A percentile compares a stretch with the other conserved stretches of the same genome.
These are phyloP conservation scores for Globisporangium nagaii DNA, from an alignment of 352 stramenopile genomes.

Conservation along the genomic window DNA sequence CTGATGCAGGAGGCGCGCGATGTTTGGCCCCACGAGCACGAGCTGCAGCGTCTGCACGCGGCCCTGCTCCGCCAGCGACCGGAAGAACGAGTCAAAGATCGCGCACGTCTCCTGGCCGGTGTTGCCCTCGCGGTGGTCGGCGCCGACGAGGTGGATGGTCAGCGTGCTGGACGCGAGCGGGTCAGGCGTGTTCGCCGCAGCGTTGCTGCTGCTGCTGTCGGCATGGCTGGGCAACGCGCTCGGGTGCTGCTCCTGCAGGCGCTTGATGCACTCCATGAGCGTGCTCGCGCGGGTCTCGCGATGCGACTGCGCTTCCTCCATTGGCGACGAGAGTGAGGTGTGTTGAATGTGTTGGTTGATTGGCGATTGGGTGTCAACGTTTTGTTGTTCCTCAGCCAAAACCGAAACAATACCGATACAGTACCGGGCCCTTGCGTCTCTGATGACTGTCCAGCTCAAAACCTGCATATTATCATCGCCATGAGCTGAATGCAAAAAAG, in stretches of 20 bases:
- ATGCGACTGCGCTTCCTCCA: conserved; percentile 3
- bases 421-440: too few relatives aligned
- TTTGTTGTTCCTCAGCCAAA: too few relatives aligned
- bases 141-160: conserved; percentile 64
- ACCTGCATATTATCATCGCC: too few relatives aligned
- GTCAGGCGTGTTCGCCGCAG: neutral
- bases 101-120: conserved; percentile 42
- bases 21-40: conserved; percentile 71
- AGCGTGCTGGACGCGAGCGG: conserved; percentile 10
- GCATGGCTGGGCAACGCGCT: neutral
- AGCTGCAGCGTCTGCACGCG: conserved; percentile 35
- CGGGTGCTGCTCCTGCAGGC: conserved; percentile 11
- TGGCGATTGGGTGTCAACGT: too few relatives aligned
- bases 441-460: too few relatives aligned
- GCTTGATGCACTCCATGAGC: conserved; percentile 31
- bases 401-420: too few relatives aligned
- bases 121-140: conserved; percentile 75
- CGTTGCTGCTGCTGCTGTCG: neutral
- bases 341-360: too few relatives aligned
- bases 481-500: too few relatives aligned
- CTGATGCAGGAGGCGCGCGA: conserved; percentile 51
- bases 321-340: too few relatives aligned
- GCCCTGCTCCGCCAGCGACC: conserved; percentile 27
- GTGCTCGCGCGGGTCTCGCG: conserved; percentile 19
- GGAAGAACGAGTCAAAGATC: conserved; percentile 50